Base-by-base conservation (phyloP, 1,284 basidiomycete species). In the Sporisorium exsertum region DNA sequence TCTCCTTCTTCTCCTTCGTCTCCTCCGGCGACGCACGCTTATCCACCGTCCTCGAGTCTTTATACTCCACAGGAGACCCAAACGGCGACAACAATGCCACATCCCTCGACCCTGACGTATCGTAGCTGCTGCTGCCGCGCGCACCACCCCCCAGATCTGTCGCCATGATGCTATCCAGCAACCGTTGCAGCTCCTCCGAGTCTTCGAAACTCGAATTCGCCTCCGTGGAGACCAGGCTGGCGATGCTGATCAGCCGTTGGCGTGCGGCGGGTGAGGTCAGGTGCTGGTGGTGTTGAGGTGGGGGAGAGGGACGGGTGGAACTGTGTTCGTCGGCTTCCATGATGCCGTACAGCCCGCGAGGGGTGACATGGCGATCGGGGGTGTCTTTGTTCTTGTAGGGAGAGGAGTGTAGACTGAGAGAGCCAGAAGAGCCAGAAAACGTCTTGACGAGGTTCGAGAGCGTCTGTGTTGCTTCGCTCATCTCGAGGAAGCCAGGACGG, bases 161-260 rank as follows among this genome's bases (percentile, higher is more conserved):
- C 3, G 73, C 68, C 73, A 76, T 76, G 51, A 76, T 76, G 33
- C 69, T 72, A 5, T 76, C 73, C 8, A 76, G 42, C 6, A 76
- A 50, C 27, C 63, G 68, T 46, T 76, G 73, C 27, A 76, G 57
- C 53, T 76, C 73, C 45, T 76, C 73, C 2, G 64, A 64, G 16
- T 76, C 73, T 43, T 72, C 73, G 18, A 76, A 76, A 15, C 62
- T 69, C 33, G 73, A 76, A 43, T 76, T 76, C 5, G 65, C 73
- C 42, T 76, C 73, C 16, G 73, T 76, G 5, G 69, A 72, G 24
- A 68, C 62, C 16, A 69, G 18, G 37, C 68, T 69, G 10, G 58
- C 64, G 24, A 54, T 56, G 45, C 69, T 65, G 59, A 59, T 67
- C 20, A 66, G 35, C 2, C 64, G 57, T 7, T 29, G 32, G 2